Evolutionary conservation across 352 stramenopile genomes (phyloP), one percentile per base, ranked within the genome.

Genomic region (Phytopythium delawarense): DNA sequence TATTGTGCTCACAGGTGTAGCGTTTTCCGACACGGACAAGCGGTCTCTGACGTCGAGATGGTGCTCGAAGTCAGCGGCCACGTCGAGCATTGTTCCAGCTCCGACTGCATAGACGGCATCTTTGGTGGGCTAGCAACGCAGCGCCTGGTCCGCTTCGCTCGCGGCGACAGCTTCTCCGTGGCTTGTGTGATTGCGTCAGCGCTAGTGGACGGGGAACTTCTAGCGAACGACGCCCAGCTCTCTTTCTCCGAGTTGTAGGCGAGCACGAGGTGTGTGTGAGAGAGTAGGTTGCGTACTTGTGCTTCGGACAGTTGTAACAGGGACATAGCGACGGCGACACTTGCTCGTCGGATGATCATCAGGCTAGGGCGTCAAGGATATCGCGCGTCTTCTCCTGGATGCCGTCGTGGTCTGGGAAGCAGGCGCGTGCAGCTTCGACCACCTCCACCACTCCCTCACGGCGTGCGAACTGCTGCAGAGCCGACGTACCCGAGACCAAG

Each of bases 381-480:
- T 87, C 60, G 32, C 65, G 63, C 20, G 84, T 87, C 63, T 92
- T 94, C 54, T 96, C 84, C 61, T 92, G 81, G 56, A 98, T 92
- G 0, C 72, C 77, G 20, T 70, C 45, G 52, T 96, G 73, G 8
- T 92, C 80, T 13, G 84, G 66, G 66, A 97, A 96, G 30, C 88
- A 94, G 18, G 80, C 86, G 59, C 92, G 74, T 0, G 89, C 84
- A 20, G 87, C 78, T 53, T 97, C 77, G 11, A 84, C 76, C 13
- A 97, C 89, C 65, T 96, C 85, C 18, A 86, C 73, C 4, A 92
- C 89, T 2, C 84, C 81, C 63, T 91, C 84, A 51, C 61, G 76
- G 15, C 72, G 72, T 9, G 79, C 84, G 70, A 89, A 92, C 12
- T 72, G 59, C 61, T 78, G 78, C 13, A 92, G 65, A 18, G 69